Conservation (phyloP, 2,329 filamentous ascomycete genomes). For the Achaetomium macrosporum region DNA sequence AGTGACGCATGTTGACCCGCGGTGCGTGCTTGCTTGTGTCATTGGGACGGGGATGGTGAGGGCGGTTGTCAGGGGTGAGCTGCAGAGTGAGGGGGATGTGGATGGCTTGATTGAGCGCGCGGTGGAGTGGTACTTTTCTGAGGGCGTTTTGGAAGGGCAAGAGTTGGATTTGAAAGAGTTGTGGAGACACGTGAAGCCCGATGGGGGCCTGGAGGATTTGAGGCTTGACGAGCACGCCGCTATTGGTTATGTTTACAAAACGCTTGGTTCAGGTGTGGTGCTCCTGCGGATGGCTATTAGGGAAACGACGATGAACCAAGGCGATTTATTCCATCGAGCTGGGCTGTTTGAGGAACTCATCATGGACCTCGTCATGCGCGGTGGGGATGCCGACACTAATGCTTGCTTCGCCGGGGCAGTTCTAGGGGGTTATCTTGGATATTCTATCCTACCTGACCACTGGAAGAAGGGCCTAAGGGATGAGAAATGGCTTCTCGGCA, state of each 20-base stretch:
- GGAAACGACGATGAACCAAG: constrained; percentile 20
- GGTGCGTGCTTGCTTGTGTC: constrained; percentile 45
- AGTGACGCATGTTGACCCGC: constrained; percentile 46
- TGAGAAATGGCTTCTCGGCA: constrained; percentile 40
- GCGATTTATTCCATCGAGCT: constrained; percentile 20
- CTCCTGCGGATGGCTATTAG: constrained; percentile 40
- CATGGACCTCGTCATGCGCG: constrained; percentile 44
- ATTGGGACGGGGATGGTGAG: constrained; percentile 43
- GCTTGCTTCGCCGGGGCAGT: constrained; percentile 47
- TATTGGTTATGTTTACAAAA: constrained; percentile 51
- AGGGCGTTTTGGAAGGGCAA: constrained; percentile 25
- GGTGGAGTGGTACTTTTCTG: constrained; percentile 32
- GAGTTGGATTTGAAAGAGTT: constrained; percentile 38
- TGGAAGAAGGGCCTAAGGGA: constrained; percentile 45
- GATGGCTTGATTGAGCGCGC: constrained; percentile 37
- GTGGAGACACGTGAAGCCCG: constrained; percentile 33
- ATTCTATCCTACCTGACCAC: constrained; percentile 39
- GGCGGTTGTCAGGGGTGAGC: constrained; percentile 40
- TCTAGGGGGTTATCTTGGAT: constrained; percentile 43
- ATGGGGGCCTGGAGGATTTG: constrained; percentile 33
- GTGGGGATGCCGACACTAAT: constrained; percentile 51
- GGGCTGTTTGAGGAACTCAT: constrained; percentile 42
- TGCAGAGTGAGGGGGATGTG: constrained; percentile 35
- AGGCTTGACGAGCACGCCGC: constrained; percentile 39
- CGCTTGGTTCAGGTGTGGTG: constrained; percentile 43